phyloP scores from a whole-genome alignment of 345 rosid species.

The Aquilaria malaccensis region DNA sequence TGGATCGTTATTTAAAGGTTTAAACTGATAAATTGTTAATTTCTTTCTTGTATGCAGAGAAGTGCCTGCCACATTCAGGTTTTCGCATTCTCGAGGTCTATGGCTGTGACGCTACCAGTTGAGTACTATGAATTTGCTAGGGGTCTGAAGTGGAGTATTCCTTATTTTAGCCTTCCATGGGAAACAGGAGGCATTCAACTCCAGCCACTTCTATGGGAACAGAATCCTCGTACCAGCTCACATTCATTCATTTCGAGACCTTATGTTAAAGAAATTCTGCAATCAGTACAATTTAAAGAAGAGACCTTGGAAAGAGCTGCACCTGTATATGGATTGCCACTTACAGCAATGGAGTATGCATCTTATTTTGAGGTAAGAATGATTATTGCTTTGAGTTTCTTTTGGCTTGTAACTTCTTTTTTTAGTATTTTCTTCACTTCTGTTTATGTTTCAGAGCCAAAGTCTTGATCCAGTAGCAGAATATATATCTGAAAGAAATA shows the following conservation, averaged over 20 bases:
- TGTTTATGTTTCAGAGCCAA: constrained; percentile 45
- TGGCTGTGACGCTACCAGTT: constrained; percentile 59
- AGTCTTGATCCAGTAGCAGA: constrained; percentile 70
- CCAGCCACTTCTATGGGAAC: constrained; percentile 50
- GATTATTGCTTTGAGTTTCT: background rate
- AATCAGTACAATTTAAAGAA: constrained; percentile 17
- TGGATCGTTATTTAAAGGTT: background rate
- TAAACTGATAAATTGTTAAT: background rate
- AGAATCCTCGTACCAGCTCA: constrained; percentile 35
- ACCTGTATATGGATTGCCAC: constrained; percentile 58
- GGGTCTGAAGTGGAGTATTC: constrained; percentile 79
- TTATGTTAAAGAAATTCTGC: constrained; percentile 15
- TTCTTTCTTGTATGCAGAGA: constrained; percentile 43
- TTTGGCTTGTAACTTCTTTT: background rate
- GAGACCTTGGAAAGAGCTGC: constrained; percentile 29
- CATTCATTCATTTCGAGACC: constrained; percentile 33
- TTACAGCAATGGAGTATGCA: constrained; percentile 64
- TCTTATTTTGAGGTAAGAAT: constrained; percentile 64
- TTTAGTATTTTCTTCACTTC: background rate
- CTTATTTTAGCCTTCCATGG: constrained; percentile 91
- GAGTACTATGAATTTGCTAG: constrained; percentile 69
- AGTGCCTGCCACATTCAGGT: constrained; percentile 80
- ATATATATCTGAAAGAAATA: constrained; percentile 32
- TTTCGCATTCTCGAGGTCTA: constrained; percentile 85
- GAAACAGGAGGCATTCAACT: constrained; percentile 47